These are phyloP conservation scores for Schizophyllum commune DNA, from an alignment of 1,284 basidiomycete species.

Conservation along the genomic window DNA sequence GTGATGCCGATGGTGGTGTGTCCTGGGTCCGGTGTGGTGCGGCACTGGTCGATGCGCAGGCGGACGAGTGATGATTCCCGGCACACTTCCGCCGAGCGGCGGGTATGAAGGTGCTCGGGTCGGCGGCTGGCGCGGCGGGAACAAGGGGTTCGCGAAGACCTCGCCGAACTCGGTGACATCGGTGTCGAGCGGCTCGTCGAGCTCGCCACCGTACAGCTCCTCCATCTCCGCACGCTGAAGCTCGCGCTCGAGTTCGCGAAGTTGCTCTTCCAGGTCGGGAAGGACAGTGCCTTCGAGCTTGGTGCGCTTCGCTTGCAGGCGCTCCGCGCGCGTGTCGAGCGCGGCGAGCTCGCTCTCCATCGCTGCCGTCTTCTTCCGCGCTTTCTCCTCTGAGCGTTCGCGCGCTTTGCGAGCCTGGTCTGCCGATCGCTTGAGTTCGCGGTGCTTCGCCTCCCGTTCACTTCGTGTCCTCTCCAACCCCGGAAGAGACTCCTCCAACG, in stretches of 20 bases:
- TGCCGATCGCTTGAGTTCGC: slow-evolving; percentile 28
- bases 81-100: neutral
- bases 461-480: slow-evolving; percentile 33
- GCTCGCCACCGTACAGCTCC: slow-evolving; percentile 5
- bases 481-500: slow-evolving; percentile 47
- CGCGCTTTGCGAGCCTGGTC: slow-evolving; percentile 33
- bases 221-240: slow-evolving; percentile 34
- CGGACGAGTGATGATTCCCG: slow-evolving; percentile 20
- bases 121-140: neutral
- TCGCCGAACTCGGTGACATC: slow-evolving; percentile 18
- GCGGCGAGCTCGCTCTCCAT: slow-evolving; percentile 36
- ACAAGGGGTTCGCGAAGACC: slow-evolving; percentile 16
- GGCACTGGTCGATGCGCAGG: slow-evolving; percentile 11
- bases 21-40: slow-evolving; percentile 7
- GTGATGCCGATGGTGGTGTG: slow-evolving; percentile 3
- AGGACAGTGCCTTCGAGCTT: slow-evolving; percentile 41
- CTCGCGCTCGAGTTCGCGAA: slow-evolving; percentile 39
- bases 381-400: slow-evolving; percentile 44
- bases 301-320: slow-evolving; percentile 43
- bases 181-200: slow-evolving; percentile 5
- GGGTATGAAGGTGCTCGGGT: neutral
- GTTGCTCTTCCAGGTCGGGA: slow-evolving; percentile 47
- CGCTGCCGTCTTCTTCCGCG: slow-evolving; percentile 48
- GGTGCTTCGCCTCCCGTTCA: slow-evolving; percentile 41
- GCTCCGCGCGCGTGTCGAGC: slow-evolving; percentile 43